Evolutionary conservation across 257 asterid species (phyloP).

Genomic region (Solanum verrucosum): DNA sequence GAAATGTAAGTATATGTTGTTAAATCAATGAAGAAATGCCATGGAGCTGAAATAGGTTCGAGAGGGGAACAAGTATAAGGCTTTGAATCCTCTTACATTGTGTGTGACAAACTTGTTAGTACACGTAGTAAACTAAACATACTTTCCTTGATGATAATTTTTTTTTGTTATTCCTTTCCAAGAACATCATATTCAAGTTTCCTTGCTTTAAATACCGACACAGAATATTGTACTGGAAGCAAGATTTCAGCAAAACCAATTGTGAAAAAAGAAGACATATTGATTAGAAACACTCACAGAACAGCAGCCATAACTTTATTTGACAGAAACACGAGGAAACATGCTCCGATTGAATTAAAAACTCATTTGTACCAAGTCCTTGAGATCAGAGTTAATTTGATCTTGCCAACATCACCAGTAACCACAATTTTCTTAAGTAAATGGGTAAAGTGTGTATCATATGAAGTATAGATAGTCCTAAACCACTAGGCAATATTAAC

Average conservation of each 20-base stretch:
- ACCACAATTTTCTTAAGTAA: not conserved
- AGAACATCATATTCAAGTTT: not conserved
- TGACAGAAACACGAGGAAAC: not conserved
- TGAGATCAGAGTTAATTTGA: not conserved
- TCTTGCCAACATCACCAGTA: not conserved
- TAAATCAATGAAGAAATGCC: not conserved
- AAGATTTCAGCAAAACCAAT: not conserved
- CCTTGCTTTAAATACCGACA: not conserved
- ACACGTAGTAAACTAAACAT: not conserved
- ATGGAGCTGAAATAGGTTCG: not conserved
- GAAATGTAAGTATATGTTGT: not conserved
- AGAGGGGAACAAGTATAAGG: not conserved
- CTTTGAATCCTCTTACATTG: not conserved
- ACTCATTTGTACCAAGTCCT: not conserved
- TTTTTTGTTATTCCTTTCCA: not conserved
- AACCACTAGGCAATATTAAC: slow-evolving; percentile 2
- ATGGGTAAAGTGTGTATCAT: not conserved
- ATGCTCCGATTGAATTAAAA: not conserved
- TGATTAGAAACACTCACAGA: not conserved
- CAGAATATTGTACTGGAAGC: not conserved
- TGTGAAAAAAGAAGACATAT: not conserved
- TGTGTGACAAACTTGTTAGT: not conserved
- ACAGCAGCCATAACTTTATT: not conserved
- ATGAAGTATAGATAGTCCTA: not conserved
- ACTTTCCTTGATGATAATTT: not conserved